A percentile compares a stretch with the other conserved stretches of the same genome.
Conservation (phyloP, 371 early-diverging fungal species). For the Mycotypha africana region DNA sequence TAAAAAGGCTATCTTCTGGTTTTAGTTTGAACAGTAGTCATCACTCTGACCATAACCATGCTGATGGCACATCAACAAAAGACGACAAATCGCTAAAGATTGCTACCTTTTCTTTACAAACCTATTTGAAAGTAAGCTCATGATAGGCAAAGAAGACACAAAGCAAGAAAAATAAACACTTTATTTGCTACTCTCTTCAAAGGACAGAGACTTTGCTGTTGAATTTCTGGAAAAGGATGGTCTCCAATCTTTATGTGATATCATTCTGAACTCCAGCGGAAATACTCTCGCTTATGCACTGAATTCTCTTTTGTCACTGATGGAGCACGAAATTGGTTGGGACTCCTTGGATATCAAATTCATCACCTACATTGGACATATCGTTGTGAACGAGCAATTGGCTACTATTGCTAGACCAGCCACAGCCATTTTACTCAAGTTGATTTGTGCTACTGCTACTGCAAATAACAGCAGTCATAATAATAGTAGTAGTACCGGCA, state of each 20-base stretch:
- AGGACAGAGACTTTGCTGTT: conserved; percentile 72
- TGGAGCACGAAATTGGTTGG: conserved; percentile 68
- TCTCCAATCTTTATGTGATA: conserved; percentile 53
- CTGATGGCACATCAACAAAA: conserved; percentile 19
- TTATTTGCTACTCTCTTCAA: too few species aligned
- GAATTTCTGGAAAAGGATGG: conserved; percentile 66
- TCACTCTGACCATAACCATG: too few species aligned
- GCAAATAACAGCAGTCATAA: too few species aligned
- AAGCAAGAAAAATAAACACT: too few species aligned
- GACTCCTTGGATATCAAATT: conserved; percentile 49
- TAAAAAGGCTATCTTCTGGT: conserved; percentile 37
- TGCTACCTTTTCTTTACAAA: conserved; percentile 62
- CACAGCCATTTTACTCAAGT: conserved; percentile 61
- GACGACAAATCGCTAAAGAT: conserved; percentile 58
- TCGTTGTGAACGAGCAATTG: conserved; percentile 58
- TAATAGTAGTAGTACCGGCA: too few species aligned
- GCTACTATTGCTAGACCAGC: conserved; percentile 73
- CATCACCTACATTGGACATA: conserved; percentile 50
- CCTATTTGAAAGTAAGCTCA: conserved; percentile 53
- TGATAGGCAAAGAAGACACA: too few species aligned
- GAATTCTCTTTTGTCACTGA: conserved; percentile 57
- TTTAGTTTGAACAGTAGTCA: conserved; percentile 18
- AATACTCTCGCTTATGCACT: conserved; percentile 74
- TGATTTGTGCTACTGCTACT: conserved; percentile 36
- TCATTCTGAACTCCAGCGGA: conserved; percentile 52